Evolutionary conservation across 169 alveolate species (phyloP).

Genomic region (Amoebophrya sp.): DNA sequence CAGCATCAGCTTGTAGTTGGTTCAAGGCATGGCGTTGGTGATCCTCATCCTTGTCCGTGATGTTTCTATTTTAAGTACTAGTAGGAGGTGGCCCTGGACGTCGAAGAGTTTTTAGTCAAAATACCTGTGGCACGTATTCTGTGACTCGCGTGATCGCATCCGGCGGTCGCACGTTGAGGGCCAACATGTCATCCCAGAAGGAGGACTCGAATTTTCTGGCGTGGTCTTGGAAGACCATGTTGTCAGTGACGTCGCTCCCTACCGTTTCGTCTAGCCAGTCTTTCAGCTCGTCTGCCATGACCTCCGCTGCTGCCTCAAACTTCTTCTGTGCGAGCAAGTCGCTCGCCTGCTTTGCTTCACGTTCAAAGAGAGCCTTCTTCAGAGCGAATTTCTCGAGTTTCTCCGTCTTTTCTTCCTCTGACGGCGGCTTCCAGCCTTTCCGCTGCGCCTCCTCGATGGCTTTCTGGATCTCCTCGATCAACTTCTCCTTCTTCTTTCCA

Average conservation of each 20-base stretch:
- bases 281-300: constrained; percentile 13
- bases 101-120: too few species aligned
- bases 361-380: background rate
- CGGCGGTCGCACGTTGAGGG: constrained; percentile 46
- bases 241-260: constrained; percentile 24
- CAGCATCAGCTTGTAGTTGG: too few species aligned
- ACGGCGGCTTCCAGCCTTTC: constrained; percentile 20
- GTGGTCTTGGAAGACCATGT: constrained; percentile 25
- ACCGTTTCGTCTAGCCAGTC: constrained; percentile 38
- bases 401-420: background rate
- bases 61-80: too few species aligned
- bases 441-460: background rate
- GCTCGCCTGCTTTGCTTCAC: background rate
- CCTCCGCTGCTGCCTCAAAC: background rate
- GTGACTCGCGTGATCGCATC: constrained; percentile 46
- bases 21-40: too few species aligned
- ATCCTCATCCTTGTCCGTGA: too few species aligned
- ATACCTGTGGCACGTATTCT: constrained; percentile 33
- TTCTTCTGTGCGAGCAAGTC: background rate
- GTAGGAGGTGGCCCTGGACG: too few species aligned
- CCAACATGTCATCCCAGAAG: constrained; percentile 39
- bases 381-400: background rate
- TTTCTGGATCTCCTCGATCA: background rate
- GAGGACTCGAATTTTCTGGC: constrained; percentile 47
- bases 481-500: background rate